Conservation (phyloP, 805 yeast species). For the Hanseniaspora lachancei region DNA sequence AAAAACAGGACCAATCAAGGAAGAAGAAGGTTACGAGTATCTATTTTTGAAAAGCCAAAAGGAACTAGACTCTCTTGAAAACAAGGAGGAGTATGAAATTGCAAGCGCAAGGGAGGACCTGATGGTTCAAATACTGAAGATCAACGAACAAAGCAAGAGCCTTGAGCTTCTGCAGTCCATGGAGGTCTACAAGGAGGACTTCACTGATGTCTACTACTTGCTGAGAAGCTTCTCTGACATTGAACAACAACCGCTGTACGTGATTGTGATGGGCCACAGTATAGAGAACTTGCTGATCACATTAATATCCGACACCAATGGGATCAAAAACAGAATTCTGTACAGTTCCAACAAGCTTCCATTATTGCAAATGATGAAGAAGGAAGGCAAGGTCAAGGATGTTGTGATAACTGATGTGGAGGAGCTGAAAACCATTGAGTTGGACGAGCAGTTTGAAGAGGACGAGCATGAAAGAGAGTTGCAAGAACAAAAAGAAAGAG, state of each 20-base stretch:
- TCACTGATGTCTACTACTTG: constrained; percentile 22
- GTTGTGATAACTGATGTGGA: constrained; percentile 25
- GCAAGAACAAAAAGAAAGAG: constrained; percentile 23
- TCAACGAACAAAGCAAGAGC: constrained; percentile 23
- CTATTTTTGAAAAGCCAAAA: neutral
- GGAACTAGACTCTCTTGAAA: constrained; percentile 1
- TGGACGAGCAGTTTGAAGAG: constrained; percentile 13
- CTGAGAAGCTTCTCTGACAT: constrained; percentile 24
- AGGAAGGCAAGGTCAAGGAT: constrained; percentile 28
- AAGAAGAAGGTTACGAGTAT: constrained; percentile 11
- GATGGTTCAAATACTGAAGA: constrained; percentile 20
- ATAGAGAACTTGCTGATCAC: constrained; percentile 32
- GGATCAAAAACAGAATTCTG: constrained; percentile 76
- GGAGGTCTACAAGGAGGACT: constrained; percentile 27
- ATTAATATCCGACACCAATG: constrained; percentile 75
- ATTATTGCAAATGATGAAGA: constrained; percentile 61
- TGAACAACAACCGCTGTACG: constrained; percentile 34
- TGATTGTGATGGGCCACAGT: constrained; percentile 27
- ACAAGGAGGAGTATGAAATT: constrained; percentile 4
- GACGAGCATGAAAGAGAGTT: constrained; percentile 13
- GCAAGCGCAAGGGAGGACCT: constrained; percentile 1
- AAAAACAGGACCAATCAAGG: neutral
- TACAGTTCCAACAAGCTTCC: constrained; percentile 84
- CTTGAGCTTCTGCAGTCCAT: constrained; percentile 25
- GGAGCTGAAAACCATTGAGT: constrained; percentile 21